Conservation (phyloP, 345 rosid species). For the Eucalyptus urophylla region DNA sequence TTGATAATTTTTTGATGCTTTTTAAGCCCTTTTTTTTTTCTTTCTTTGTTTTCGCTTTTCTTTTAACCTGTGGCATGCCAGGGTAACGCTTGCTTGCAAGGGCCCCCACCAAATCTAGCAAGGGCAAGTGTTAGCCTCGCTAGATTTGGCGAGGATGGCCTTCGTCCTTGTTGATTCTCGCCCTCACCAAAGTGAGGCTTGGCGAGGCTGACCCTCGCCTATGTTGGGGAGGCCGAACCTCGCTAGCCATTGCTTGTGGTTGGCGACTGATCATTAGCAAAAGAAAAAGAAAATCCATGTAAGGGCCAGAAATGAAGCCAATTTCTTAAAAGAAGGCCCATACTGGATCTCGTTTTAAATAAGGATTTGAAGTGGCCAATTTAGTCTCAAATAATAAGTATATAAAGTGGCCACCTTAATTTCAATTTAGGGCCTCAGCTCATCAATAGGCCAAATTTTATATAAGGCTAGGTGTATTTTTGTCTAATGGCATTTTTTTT, state of each 20-base stretch:
- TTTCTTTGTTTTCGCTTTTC: too few species aligned
- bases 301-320: neutral
- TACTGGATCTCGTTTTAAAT: neutral
- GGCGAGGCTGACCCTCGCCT: neutral
- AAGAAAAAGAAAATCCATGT: too few species aligned
- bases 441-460: neutral
- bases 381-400: too few species aligned
- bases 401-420: neutral
- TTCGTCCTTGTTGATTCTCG: fast-evolving
- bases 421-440: neutral
- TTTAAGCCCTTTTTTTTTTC: fast-evolving
- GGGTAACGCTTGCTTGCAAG: too few species aligned
- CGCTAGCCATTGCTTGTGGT: too few species aligned
- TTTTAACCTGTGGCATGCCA: fast-evolving
- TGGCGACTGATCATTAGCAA: fast-evolving
- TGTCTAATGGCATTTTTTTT: neutral
- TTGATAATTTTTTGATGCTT: too few species aligned
- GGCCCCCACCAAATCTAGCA: too few species aligned
- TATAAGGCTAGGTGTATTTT: neutral
- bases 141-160: neutral
- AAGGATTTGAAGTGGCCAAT: neutral
- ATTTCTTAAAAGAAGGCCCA: too few species aligned
- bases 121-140: too few species aligned
- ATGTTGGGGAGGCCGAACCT: neutral
- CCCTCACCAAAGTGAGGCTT: neutral